Evolutionary conservation across 768 basidiomycete species (phyloP).

Genomic region (Cubamyces lactineus): DNA sequence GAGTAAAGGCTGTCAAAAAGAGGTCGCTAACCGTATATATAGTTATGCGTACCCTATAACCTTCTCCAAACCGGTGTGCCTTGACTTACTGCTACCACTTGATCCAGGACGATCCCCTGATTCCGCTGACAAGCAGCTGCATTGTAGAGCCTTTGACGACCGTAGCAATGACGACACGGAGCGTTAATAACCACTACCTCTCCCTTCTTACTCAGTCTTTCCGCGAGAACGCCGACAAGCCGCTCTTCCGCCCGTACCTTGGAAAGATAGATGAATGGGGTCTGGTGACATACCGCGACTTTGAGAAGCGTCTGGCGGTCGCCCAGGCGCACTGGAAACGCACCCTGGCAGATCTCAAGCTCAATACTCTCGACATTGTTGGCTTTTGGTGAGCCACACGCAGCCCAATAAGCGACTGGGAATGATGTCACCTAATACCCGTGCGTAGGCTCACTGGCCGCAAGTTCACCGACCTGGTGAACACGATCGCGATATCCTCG

Average conservation of each 20-base stretch:
- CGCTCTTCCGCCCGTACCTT: constrained; percentile 12
- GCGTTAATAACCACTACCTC: constrained; percentile 15
- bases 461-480: constrained; percentile 20
- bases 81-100: not conserved
- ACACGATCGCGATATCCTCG: constrained; percentile 18
- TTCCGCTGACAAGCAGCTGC: not conserved
- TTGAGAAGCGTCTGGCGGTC: constrained; percentile 7
- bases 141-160: not conserved
- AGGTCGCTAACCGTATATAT: too few species aligned
- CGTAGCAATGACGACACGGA: not conserved
- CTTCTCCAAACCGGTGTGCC: not conserved
- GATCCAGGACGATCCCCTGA: not conserved
- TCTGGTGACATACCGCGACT: constrained; percentile 9
- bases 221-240: not conserved
- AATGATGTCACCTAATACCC: not conserved
- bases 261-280: constrained; percentile 10
- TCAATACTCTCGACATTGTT: constrained; percentile 6
- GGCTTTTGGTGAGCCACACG: not conserved
- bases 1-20: not conserved
- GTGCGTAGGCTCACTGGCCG: constrained; percentile 25
- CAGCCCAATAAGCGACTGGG: not conserved
- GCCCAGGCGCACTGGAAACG: constrained; percentile 9
- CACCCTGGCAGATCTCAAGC: not conserved
- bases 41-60: not conserved
- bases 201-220: constrained; percentile 7